A percentile compares a stretch with the other conserved stretches of the same genome.
Conservation (phyloP, 495 filamentous ascomycete genomes). For the Lophiotrema nucula region DNA sequence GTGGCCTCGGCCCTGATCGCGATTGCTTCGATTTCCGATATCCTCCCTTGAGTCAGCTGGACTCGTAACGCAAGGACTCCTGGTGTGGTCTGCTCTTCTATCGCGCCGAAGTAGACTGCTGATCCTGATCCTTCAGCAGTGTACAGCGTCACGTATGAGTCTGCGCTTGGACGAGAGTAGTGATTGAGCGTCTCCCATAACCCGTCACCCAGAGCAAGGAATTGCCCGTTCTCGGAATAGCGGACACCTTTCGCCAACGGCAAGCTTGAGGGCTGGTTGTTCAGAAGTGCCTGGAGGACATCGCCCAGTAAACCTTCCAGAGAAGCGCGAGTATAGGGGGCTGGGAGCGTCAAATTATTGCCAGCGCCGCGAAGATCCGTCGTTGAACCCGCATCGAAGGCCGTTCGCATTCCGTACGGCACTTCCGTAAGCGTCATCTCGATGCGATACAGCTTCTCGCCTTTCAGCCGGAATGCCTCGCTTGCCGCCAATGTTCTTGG, state of each 20-base stretch:
- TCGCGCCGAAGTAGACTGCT: constrained; percentile 24
- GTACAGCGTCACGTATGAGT: constrained; percentile 34
- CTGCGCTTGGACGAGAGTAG: constrained; percentile 28
- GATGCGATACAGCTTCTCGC: too few species aligned
- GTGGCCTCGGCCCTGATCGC: constrained; percentile 15
- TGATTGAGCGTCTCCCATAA: constrained; percentile 36
- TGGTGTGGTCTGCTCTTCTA: constrained; percentile 13
- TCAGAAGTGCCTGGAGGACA: constrained; percentile 33
- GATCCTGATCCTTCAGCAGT: constrained; percentile 31
- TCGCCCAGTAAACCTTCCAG: constrained; percentile 34
- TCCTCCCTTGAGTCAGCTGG: constrained; percentile 30
- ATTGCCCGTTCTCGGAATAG: constrained; percentile 42
- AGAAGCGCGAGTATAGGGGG: too few species aligned
- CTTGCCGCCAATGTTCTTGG: constrained; percentile 8
- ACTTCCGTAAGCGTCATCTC: too few species aligned
- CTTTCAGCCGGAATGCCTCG: too few species aligned
- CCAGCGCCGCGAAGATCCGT: too few species aligned
- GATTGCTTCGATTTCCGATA: constrained; percentile 38
- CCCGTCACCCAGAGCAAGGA: constrained; percentile 36
- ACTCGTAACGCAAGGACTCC: constrained; percentile 36
- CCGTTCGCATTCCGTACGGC: too few species aligned
- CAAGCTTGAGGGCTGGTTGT: constrained; percentile 31
- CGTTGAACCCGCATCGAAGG: too few species aligned
- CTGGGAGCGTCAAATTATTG: too few species aligned
- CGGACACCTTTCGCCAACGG: constrained; percentile 33